A percentile compares a stretch with the other conserved stretches of the same genome.
These are phyloP conservation scores for Aphanocladium album DNA, from an alignment of 2,329 filamentous ascomycete genomes.

Conservation along the genomic window DNA sequence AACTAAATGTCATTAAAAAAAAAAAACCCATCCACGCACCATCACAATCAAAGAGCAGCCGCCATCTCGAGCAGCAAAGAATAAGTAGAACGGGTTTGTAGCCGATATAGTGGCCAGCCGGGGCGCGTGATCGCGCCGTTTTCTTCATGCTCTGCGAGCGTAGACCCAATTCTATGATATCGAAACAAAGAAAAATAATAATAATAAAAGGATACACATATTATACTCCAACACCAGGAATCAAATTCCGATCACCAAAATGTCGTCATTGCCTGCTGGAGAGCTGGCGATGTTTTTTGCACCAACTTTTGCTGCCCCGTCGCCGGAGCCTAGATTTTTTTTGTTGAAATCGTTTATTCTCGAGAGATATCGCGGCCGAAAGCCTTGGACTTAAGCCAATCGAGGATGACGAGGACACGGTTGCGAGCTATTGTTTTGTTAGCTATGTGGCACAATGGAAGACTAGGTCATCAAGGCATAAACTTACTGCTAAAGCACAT, in stretches of 20 bases:
- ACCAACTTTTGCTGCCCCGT: neutral
- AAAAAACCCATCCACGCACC: neutral
- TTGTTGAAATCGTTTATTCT: constrained; percentile 47
- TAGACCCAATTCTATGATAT: constrained; percentile 13
- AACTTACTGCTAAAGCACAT: constrained; percentile 99
- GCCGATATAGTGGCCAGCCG: constrained; percentile 9
- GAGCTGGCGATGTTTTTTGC: neutral
- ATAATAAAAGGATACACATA: constrained; percentile 11
- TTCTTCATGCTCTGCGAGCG: constrained; percentile 12
- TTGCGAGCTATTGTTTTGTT: constrained; percentile 65
- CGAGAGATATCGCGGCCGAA: constrained; percentile 93
- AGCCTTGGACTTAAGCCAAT: constrained; percentile 95
- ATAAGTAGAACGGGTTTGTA: constrained; percentile 9
- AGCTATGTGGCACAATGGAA: constrained; percentile 19
- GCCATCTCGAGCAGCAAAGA: neutral
- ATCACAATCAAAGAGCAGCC: neutral
- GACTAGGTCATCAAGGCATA: neutral
- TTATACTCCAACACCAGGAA: constrained; percentile 15
- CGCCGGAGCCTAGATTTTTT: neutral
- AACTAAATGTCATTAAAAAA: no score
- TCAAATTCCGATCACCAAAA: neutral
- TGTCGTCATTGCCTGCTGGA: neutral
- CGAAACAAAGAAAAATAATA: constrained; percentile 10
- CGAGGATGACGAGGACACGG: constrained; percentile 83
- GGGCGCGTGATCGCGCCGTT: constrained; percentile 1